phyloP scores from a whole-genome alignment of 2,329 filamentous ascomycete genomes.

The Ascochyta lentis region DNA sequence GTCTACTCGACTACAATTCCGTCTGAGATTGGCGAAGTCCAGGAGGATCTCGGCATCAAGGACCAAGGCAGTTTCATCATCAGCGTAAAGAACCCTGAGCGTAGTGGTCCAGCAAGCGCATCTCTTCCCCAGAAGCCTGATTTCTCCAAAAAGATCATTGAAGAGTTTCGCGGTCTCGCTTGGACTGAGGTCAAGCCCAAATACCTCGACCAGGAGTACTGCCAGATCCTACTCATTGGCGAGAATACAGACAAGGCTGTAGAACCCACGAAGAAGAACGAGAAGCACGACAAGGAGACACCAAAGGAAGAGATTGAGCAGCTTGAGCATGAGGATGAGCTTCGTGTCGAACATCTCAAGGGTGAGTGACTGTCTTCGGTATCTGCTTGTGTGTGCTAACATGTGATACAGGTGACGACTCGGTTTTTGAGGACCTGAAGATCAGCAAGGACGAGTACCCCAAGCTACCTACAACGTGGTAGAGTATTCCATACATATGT shows the following conservation, averaged over 20 bases:
- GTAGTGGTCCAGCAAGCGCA: slow-evolving; percentile 68
- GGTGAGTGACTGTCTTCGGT: slow-evolving; percentile 49
- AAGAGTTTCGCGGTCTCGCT: slow-evolving; percentile 74
- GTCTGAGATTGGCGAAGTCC: slow-evolving; percentile 70
- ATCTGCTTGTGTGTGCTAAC: slow-evolving; percentile 6
- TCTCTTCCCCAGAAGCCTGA: slow-evolving; percentile 69
- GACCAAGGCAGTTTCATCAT: slow-evolving; percentile 78
- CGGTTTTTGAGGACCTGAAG: slow-evolving; percentile 66
- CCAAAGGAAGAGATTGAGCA: slow-evolving; percentile 75
- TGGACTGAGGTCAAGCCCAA: slow-evolving; percentile 78
- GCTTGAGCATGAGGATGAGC: slow-evolving; percentile 76
- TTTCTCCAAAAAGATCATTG: slow-evolving; percentile 73
- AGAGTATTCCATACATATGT: background rate
- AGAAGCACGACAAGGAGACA: slow-evolving; percentile 64
- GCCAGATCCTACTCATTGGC: slow-evolving; percentile 81
- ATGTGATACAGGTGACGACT: slow-evolving; percentile 58
- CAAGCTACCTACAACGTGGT: slow-evolving; percentile 45
- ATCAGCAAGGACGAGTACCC: slow-evolving; percentile 68
- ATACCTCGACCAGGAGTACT: slow-evolving; percentile 75
- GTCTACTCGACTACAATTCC: slow-evolving; percentile 82
- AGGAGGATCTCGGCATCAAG: slow-evolving; percentile 75
- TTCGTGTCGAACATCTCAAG: slow-evolving; percentile 66
- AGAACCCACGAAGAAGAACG: slow-evolving; percentile 63
- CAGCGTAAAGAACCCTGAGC: slow-evolving; percentile 80
- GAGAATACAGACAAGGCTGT: slow-evolving; percentile 66